Evolutionary conservation across 257 asterid genomes (phyloP).

Genomic region (Penstemon barbatus): DNA sequence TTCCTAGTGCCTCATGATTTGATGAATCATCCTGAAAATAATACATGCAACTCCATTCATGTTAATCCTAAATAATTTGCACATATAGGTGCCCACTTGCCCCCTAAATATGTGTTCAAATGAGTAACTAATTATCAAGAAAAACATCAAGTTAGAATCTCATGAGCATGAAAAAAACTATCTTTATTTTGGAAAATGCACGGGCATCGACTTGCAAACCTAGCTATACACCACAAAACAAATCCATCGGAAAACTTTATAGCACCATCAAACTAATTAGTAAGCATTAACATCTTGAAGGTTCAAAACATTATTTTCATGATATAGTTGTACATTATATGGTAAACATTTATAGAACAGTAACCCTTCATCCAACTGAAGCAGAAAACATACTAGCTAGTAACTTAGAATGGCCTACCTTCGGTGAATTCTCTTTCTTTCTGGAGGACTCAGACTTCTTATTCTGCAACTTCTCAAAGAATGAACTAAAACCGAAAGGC

Average conservation of each 20-base stretch:
- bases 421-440: slow-evolving; percentile 43
- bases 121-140: neutral
- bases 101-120: neutral
- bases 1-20: slow-evolving; percentile 68
- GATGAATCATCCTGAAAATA: slow-evolving; percentile 54
- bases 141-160: neutral
- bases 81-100: neutral
- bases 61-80: neutral
- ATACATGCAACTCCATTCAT: neutral
- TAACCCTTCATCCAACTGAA: slow-evolving; percentile 13
- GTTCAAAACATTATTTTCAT: neutral
- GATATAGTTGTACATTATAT: slow-evolving; percentile 12
- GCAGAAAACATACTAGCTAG: neutral
- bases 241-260: too few relatives aligned
- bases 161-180: neutral
- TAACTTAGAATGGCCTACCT: slow-evolving; percentile 41
- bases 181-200: neutral
- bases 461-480: slow-evolving; percentile 54
- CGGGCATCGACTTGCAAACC: neutral
- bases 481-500: slow-evolving; percentile 66
- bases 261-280: neutral
- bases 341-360: slow-evolving; percentile 12
- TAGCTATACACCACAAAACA: neutral
- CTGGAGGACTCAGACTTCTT: slow-evolving; percentile 50
- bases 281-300: neutral